A percentile compares a stretch with the other conserved stretches of the same genome.
These are phyloP conservation scores for Melastoma candidum DNA, from an alignment of 441 rosid genomes.

Conservation along the genomic window DNA sequence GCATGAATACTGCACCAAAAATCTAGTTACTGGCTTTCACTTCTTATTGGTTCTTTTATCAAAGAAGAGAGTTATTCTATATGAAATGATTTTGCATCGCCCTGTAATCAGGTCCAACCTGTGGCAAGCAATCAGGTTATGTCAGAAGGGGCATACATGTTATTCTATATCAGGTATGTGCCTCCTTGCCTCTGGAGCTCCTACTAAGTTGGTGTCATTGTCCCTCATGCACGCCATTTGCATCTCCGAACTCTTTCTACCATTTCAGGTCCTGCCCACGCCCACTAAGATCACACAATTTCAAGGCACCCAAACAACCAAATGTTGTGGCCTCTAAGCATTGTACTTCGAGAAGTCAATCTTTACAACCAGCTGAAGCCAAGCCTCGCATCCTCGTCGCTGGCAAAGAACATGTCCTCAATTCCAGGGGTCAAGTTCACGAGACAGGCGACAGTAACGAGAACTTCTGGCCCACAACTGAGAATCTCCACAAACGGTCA, in stretches of 20 bases:
- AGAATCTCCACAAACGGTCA: constrained; percentile 14
- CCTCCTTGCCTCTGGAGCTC: neutral
- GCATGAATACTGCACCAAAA: too few relatives aligned
- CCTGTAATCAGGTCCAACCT: constrained; percentile 43
- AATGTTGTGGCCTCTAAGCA: constrained; percentile 22
- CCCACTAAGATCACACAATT: constrained; percentile 27
- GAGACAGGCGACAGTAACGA: constrained; percentile 14
- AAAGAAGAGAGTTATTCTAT: constrained; percentile 4
- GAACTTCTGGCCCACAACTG: constrained; percentile 16
- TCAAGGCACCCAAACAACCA: constrained; percentile 27
- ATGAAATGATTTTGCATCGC: constrained; percentile 4
- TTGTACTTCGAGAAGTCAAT: constrained; percentile 21
- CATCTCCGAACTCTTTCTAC: neutral
- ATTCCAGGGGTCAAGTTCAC: constrained; percentile 14
- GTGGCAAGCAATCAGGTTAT: constrained; percentile 76
- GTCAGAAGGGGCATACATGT: constrained; percentile 89
- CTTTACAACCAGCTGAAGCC: constrained; percentile 30
- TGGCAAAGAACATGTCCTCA: constrained; percentile 18
- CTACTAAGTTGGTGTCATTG: neutral
- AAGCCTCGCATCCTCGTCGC: constrained; percentile 21
- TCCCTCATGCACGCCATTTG: neutral
- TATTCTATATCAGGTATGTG: constrained; percentile 70
- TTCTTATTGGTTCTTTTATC: neutral
- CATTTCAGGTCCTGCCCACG: constrained; percentile 60
- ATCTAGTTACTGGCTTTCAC: neutral